Evolutionary conservation across 148 eudicot genomes (phyloP), one percentile per base, ranked within the genome.

Genomic region (Rhododendron molle): DNA sequence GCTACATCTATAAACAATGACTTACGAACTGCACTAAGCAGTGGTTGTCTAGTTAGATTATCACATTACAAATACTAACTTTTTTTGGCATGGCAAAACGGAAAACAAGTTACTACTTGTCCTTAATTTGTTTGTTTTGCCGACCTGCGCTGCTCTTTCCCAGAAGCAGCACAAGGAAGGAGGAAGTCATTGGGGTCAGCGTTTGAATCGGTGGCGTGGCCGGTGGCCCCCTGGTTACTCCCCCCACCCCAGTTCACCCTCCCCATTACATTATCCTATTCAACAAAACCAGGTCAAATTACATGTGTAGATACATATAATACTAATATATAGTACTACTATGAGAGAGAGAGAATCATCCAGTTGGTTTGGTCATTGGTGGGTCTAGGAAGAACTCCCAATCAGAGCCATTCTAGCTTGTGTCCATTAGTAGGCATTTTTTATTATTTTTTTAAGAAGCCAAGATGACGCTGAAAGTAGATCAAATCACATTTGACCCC

Each of bases 321-420:
- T 20, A 58, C 1, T 20, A 15, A 15, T 54, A 54, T 21, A 58
- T 18, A 56, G 62, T 18, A 56, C 21, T 60, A 60, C 8, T 56
- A 56, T 10, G 72, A 67, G 72, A 26, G 73, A 67, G 74, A 69
- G 38, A 30, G 76, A 71, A 30, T 30, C 40, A 30, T 28, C 76
- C 40, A 71, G 49, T 58, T 49, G 83, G 73, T 81, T 50, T 49
- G n/a, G n/a, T n/a, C n/a, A n/a, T n/a, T n/a, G 83, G 73, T 81
- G 83, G 83, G 73, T 81, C 83, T 50, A 1, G 23, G 71, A 26
- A 23, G 36, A 58, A 38, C 72, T 23, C 32, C 72, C 83, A 60
- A 81, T 81, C 47, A 38, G 52, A 38, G 34, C 30, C 21, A 79
- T 26, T 28, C 60, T 15, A 38, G 28, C 44, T 60, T 60, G 34